Evolutionary conservation across 352 stramenopile genomes (phyloP), one percentile per base, ranked within the genome.

Genomic region (Pythium insidiosum): DNA sequence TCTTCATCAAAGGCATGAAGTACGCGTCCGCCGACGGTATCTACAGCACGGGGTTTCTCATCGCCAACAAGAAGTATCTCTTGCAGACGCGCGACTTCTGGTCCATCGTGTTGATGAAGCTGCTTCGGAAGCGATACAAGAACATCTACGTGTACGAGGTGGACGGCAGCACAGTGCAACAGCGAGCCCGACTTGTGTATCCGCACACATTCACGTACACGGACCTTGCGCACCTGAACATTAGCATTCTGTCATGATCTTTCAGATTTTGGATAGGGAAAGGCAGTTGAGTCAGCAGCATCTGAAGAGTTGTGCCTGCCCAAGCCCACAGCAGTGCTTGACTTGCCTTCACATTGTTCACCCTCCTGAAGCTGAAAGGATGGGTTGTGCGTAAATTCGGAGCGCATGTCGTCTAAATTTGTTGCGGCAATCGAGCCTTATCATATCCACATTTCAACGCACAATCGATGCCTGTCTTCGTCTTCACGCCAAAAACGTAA

Each of bases 21-120:
- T 63, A 48, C 38, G 50, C 56, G 0, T 59, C 55, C 0, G 42
- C 60, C 2, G 60, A 68, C 11, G 58, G 53, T 3, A 51, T 66
- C 24, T 68, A 63, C 50, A 61, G 29, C 29, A 56, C 24, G 2
- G 53, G 53, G 0, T 76, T 68, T 45, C 49, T 73, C 16, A 62
- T 68, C 15, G 61, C 57, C 21, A 66, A 70, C 52, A 37, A 56
- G 31, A 66, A 67, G 47, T 76, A 56, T 28, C 42, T 75, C 2
- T 30, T 75, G 18, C 53, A 61, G 19, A 54, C 54, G 5, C 24
- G 43, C 35, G 61, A 70, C 22, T 56, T 44, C 37, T 68, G 53
- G 50, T 46, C 43, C 10, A 58, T 72, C 22, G 23, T 68, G 15
- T 0, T 65, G 15, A 76, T 72, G 52, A 72, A 63, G 49, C 11